Base-by-base conservation (phyloP, 169 alveolate species). In the Plasmodium vivax region DNA sequence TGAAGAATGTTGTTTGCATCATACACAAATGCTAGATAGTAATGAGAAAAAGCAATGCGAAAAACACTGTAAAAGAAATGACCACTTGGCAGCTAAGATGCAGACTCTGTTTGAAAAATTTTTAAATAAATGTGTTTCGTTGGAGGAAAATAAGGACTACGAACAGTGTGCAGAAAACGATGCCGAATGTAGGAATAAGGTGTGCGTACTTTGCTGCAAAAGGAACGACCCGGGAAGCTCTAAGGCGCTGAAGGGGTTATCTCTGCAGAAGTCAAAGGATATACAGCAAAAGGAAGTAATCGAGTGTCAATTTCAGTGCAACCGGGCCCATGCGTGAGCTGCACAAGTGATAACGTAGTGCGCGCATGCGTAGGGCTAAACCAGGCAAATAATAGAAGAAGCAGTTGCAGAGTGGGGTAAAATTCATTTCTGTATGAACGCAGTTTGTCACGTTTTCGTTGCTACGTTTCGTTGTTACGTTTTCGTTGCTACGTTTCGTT, bases 1-100 rank as follows among this genome's bases (percentile, higher is more conserved):
- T 82, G 83, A 91, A 51, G 96, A 95, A 74, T 96, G 97, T 72
- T 96, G 97, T 92, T 43, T 83, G 36, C 93, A 96, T 87, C 97
- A 96, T 88, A 95, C 97, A 23, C 81, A 77, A 95, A 75, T 96
- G 58, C 93, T 96, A 7, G 97, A 96, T 19, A 96, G 95, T 62
- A 93, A 90, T 36, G 96, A 93, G 19, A 94, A 82, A 68, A 96
- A 93, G 43, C 58, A 91, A 19, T 96, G 97, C 82, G 93, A 90
- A 43, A 85, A 73, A 47, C 94, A 85, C 32, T 96, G 97, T 68
- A 93, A 93, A 72, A 95, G 92, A 74, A 96, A 96, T 93, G 92
- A 95, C 80, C 88, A 84, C 74, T 81, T 93, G 47, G 96, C 95
- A 38, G 84, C 87, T 41, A 47, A 71, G 79, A 81, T 90, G 82